Base-by-base conservation (phyloP, 2,329 filamentous ascomycete genomes). In the Fusarium poae region DNA sequence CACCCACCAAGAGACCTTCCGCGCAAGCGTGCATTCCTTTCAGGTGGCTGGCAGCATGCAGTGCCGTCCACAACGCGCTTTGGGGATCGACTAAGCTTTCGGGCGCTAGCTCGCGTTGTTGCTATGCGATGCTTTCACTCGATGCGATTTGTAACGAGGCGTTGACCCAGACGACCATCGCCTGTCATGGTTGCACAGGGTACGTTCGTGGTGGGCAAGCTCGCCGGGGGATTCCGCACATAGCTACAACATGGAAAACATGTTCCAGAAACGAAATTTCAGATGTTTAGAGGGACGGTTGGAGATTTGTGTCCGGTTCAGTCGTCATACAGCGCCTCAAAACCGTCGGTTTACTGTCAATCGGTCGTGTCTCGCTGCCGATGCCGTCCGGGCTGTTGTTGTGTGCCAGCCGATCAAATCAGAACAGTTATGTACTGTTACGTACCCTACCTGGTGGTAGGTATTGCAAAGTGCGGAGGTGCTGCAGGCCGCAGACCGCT, bases 401-500 rank as follows among this genome's bases (percentile, higher is more conserved):
- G 45, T 50, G 29, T 37, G 43, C 49, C 59, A 60, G 30, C 30
- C 46, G 37, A 54, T 62, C 52, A 59, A 37, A 57, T 44, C 57
- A 66, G 51, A 50, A 50, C 23, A 50, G 25, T 50, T 46, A 32
- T 56, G 42, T 57, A 61, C 25, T 40, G 30, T 37, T 29, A 49
- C 44, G 25, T 43, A 59, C 23, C 39, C 13, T 46, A 44, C 16
- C n/a, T 15, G 25, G 39, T 32, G n/a, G 37, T 55, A 32, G n/a
- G 37, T 46, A 32, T 46, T 35, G 40, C 51, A 51, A 42, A 37
- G 55, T 68, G 69, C 60, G 67, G 61, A 73, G 59, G 60, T 65
- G 57, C 48, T 61, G 52, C 46, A 39, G 40, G 54, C 54, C 42
- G 57, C 63, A 72, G 63, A 70, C 71, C 65, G 70, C 71, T 65